Conservation (phyloP, 176 grass and related monocot species). For the Zoysia japonica region DNA sequence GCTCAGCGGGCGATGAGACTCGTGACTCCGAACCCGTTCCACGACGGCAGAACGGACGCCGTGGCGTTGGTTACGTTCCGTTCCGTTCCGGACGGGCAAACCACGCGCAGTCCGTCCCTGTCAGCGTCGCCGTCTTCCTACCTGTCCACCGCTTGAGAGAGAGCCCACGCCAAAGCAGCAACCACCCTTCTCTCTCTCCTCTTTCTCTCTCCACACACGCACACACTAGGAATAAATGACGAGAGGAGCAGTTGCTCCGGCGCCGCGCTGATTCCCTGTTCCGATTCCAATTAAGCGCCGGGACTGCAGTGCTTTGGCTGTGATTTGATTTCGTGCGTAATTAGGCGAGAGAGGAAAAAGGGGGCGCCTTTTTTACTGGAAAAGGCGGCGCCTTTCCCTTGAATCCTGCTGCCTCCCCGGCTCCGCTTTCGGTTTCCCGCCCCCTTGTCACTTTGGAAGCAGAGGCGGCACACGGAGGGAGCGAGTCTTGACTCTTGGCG, state of each 20-base stretch:
- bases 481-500: neutral
- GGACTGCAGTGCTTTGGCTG: neutral
- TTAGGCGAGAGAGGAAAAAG: constrained; percentile 7
- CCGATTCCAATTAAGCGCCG: neutral
- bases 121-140: constrained; percentile 30
- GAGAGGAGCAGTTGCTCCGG: neutral
- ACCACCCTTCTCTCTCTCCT: neutral
- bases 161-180: constrained; percentile 22
- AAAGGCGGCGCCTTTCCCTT: constrained; percentile 31
- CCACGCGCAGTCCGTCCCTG: neutral
- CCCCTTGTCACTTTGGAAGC: neutral
- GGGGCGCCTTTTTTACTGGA: constrained; percentile 16
- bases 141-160: neutral
- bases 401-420: constrained; percentile 26
- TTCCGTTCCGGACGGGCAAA: neutral
- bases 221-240: neutral
- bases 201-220: neutral
- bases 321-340: constrained; percentile 9
- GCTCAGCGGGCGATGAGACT: neutral
- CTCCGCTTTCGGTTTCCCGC: constrained; percentile 47
- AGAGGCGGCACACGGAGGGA: neutral
- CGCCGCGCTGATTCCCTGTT: neutral
- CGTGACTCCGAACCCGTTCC: neutral
- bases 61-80: neutral
- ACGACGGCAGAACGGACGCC: neutral